Percentiles rank a stretch among this genome's conserved stretches.
Conservation (phyloP, 768 basidiomycete species). For the Porpolomopsis calyptriformis region DNA sequence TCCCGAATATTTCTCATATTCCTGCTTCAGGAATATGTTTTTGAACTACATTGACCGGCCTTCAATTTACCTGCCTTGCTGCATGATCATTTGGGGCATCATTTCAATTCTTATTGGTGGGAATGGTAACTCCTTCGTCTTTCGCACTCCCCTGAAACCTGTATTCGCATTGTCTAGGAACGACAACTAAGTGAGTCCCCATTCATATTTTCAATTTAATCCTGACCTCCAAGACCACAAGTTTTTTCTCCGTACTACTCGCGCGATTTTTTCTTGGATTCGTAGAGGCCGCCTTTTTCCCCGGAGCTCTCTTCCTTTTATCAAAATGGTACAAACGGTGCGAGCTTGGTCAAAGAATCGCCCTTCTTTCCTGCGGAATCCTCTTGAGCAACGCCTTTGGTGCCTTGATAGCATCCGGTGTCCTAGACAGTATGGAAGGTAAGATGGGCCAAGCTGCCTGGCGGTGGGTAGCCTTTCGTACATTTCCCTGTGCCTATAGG, state of each 20-base stretch:
- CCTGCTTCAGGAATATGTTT: slow-evolving; percentile 49
- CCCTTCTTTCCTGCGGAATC: slow-evolving; percentile 59
- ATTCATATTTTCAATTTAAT: neutral
- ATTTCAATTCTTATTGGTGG: slow-evolving; percentile 41
- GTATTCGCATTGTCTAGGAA: slow-evolving; percentile 23
- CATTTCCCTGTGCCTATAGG: neutral
- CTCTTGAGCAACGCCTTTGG: slow-evolving; percentile 79
- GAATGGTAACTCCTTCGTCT: slow-evolving; percentile 5
- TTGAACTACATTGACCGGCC: slow-evolving; percentile 52
- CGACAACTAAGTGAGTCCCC: slow-evolving; percentile 30
- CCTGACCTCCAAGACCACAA: slow-evolving; percentile 13
- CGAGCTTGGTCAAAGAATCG: slow-evolving; percentile 61
- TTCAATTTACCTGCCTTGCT: slow-evolving; percentile 50
- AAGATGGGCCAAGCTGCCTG: slow-evolving; percentile 59
- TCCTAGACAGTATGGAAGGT: slow-evolving; percentile 63
- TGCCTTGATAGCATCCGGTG: slow-evolving; percentile 64
- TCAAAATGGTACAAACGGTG: slow-evolving; percentile 65
- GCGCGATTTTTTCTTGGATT: slow-evolving; percentile 73
- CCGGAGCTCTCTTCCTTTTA: slow-evolving; percentile 40
- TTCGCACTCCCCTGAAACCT: no score
- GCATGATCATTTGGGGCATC: slow-evolving; percentile 59
- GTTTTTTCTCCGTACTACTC: slow-evolving; percentile 53
- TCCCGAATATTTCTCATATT: neutral
- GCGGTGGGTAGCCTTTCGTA: slow-evolving; percentile 34
- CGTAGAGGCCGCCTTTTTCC: slow-evolving; percentile 62